Base-by-base conservation (phyloP, 2,329 filamentous ascomycete genomes). In the Aspergillus phoenicis region DNA sequence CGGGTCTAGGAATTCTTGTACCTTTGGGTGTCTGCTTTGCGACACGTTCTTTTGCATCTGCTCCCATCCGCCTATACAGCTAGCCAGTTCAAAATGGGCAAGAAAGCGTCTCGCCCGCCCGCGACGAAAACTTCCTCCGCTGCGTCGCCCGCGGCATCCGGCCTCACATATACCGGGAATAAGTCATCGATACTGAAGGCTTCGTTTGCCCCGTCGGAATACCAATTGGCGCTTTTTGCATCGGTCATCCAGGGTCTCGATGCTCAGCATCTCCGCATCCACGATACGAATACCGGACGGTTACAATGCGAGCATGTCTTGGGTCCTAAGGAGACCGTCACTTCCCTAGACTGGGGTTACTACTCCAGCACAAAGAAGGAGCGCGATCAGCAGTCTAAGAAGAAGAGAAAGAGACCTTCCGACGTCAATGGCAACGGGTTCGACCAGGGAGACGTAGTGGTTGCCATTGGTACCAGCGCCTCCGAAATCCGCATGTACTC, bases 241-340 rank as follows among this genome's bases (percentile, higher is more conserved):
- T 84, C 82, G 15, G 80, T 83, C 58, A 82, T 84, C 54, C 82
- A 83, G 66, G 81, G 81, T 22, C 78, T 84, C 36, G 82, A 82
- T 71, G 78, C 78, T 51, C 81, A 84, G 64, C 80, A 83, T 64
- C 72, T 84, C 57, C 80, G 82, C 60, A 80, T 84, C 56, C 82
- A 84, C 70, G 81, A 83, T 64, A 81, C 80, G 45, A 76, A 72
- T 59, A 82, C 81, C 41, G 81, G 80, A 52, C 78, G 79, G 39
- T 73, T 84, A 64, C 80, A 80, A 60, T 83, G 81, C 68, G 82
- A 84, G 67, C 77, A 83, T 75, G 75, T 77, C 7, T 70, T 82
- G 60, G 77, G 74, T 52, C 76, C 81, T 28, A 81, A 79, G 64
- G 77, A 81, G 60, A 74, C 71, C 4, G 75, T 83, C 59, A 83